These are phyloP conservation scores for Annulohypoxylon stygium DNA, from an alignment of 495 filamentous ascomycete species.

Conservation along the genomic window DNA sequence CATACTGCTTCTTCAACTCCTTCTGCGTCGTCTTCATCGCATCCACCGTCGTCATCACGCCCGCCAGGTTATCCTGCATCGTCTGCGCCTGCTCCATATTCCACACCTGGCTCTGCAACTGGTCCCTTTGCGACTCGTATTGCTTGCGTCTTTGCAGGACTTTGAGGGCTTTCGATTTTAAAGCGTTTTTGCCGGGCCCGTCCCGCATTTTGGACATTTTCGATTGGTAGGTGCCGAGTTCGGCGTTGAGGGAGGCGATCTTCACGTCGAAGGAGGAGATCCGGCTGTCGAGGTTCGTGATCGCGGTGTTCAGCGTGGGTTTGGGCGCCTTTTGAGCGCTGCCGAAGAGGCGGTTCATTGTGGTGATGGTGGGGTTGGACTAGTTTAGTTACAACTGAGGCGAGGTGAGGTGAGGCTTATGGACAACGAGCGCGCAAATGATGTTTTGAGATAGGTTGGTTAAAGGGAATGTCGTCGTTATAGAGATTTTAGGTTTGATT, in stretches of 20 bases:
- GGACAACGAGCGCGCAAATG: background rate
- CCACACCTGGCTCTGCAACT: constrained; percentile 95
- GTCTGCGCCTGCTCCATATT: constrained; percentile 99
- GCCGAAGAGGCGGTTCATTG: constrained; percentile 97
- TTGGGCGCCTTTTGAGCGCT: constrained; percentile 88
- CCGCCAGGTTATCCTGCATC: constrained; percentile 99
- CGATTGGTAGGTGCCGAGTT: constrained; percentile 88
- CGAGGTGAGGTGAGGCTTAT: background rate
- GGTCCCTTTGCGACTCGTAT: constrained; percentile 94
- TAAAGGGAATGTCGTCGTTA: background rate
- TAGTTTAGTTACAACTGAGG: background rate
- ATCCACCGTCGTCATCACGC: constrained; percentile 98
- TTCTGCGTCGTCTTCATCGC: constrained; percentile 98
- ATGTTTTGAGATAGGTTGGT: background rate
- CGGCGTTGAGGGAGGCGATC: constrained; percentile 89
- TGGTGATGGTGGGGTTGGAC: constrained; percentile 63
- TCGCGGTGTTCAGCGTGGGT: constrained; percentile 88
- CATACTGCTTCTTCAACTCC: constrained; percentile 92
- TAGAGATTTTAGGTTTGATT: background rate
- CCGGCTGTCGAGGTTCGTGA: constrained; percentile 88
- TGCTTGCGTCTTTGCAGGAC: constrained; percentile 95
- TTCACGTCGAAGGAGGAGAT: constrained; percentile 95
- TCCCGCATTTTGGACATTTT: constrained; percentile 95
- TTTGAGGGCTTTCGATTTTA: constrained; percentile 95
- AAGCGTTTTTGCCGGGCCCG: constrained; percentile 91